These are phyloP conservation scores for Proliferodiscus dingleyae DNA, from an alignment of 2,329 filamentous ascomycete genomes.

Conservation along the genomic window DNA sequence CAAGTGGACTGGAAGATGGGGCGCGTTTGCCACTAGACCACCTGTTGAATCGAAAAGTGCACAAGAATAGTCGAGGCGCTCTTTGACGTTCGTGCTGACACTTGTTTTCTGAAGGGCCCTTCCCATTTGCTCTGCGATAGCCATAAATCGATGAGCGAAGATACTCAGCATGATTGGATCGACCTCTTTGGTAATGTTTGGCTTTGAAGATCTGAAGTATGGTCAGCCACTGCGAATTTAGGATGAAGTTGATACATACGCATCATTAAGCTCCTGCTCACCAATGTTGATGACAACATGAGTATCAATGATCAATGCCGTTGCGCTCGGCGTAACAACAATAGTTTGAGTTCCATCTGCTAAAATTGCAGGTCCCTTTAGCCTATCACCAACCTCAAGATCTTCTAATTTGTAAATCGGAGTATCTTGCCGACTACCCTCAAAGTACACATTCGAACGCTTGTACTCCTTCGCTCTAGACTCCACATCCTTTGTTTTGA, in stretches of 20 bases:
- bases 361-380: constrained; percentile 78
- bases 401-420: constrained; percentile 79
- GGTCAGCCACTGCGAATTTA: not conserved
- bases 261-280: constrained; percentile 45
- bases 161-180: constrained; percentile 75
- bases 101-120: constrained; percentile 73
- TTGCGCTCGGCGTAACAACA: constrained; percentile 74
- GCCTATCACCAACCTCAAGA: constrained; percentile 64
- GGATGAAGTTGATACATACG: constrained; percentile 25
- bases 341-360: constrained; percentile 90
- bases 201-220: constrained; percentile 10
- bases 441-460: constrained; percentile 74
- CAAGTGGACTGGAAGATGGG: constrained; percentile 75
- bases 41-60: constrained; percentile 74
- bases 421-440: constrained; percentile 71
- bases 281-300: constrained; percentile 86
- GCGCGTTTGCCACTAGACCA: constrained; percentile 72
- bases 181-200: constrained; percentile 45
- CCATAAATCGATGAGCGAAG: constrained; percentile 80
- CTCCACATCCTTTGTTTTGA: constrained; percentile 48
- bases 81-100: constrained; percentile 76
- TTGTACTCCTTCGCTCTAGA: constrained; percentile 56
- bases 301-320: constrained; percentile 73
- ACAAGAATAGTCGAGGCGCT: constrained; percentile 78
- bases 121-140: constrained; percentile 82